phyloP scores from a whole-genome alignment of 202 grass and related monocot species.

The Schoenoplectus triqueter region DNA sequence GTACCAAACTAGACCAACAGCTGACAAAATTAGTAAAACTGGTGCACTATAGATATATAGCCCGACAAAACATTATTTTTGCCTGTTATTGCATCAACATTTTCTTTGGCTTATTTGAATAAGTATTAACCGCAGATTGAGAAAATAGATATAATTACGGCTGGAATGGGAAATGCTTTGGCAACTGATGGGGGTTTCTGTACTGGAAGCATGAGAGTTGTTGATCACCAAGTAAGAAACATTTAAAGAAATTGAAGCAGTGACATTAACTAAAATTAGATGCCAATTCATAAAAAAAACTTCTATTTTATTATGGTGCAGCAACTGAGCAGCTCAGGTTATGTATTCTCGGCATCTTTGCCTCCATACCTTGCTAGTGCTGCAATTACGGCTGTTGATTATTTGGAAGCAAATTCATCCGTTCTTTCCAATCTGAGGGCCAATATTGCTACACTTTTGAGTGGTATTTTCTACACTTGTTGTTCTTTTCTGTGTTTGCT shows the following conservation, averaged over 20 bases:
- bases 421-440: constrained; percentile 60
- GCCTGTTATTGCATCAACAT: not conserved
- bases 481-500: not conserved
- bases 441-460: constrained; percentile 62
- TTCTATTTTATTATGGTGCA: constrained; percentile 44
- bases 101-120: constrained; percentile 25
- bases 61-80: not conserved
- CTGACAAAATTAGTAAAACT: not conserved
- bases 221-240: constrained; percentile 91
- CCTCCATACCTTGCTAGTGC: constrained; percentile 89
- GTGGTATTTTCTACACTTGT: constrained; percentile 44
- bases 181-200: constrained; percentile 97
- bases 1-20: constrained; percentile 5
- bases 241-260: constrained; percentile 21
- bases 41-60: not conserved
- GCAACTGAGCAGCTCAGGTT: constrained; percentile 85
- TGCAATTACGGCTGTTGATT: constrained; percentile 79
- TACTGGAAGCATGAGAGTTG: constrained; percentile 87
- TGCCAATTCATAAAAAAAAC: constrained; percentile 27
- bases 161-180: constrained; percentile 94
- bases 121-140: constrained; percentile 66
- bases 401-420: constrained; percentile 75
- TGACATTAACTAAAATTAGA: constrained; percentile 8
- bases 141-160: constrained; percentile 99
- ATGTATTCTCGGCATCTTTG: constrained; percentile 86